Percentiles rank a stretch among this genome's conserved stretches.
These are phyloP conservation scores for Panicum virgatum DNA, from an alignment of 202 grass and related monocot genomes.

Conservation along the genomic window DNA sequence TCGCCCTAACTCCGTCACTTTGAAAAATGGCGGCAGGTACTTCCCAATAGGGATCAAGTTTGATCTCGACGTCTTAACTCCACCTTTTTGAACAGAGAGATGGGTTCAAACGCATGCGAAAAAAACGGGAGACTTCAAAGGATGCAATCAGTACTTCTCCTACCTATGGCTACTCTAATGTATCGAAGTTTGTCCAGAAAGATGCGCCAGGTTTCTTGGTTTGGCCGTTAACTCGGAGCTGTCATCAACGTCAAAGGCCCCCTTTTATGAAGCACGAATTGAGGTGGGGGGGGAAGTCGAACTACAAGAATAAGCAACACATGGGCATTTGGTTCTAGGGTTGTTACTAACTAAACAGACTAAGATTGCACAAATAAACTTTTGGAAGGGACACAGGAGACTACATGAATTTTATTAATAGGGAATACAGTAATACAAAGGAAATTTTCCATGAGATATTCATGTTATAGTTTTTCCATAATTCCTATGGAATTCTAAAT, in stretches of 20 bases:
- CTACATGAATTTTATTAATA: background rate
- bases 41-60: slow-evolving; percentile 16
- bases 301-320: background rate
- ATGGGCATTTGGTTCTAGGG: background rate
- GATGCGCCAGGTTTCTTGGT: slow-evolving; percentile 1
- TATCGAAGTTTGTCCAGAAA: slow-evolving; percentile 5
- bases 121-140: background rate
- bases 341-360: background rate
- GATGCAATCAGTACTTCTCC: slow-evolving; percentile 18
- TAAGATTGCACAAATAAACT: background rate
- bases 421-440: background rate
- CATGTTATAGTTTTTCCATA: background rate
- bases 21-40: slow-evolving; percentile 32
- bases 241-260: background rate
- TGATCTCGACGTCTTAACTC: slow-evolving; percentile 33
- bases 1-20: slow-evolving; percentile 14
- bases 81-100: background rate
- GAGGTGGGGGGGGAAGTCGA: background rate
- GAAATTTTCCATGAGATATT: background rate
- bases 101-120: background rate
- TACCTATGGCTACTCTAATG: background rate
- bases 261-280: background rate
- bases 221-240: slow-evolving; percentile 9
- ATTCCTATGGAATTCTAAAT: background rate
- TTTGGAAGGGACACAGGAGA: background rate